Percentiles rank a stretch among this genome's conserved stretches.
phyloP scores from a whole-genome alignment of 2,329 filamentous ascomycete genomes.

The Botryotinia convoluta region DNA sequence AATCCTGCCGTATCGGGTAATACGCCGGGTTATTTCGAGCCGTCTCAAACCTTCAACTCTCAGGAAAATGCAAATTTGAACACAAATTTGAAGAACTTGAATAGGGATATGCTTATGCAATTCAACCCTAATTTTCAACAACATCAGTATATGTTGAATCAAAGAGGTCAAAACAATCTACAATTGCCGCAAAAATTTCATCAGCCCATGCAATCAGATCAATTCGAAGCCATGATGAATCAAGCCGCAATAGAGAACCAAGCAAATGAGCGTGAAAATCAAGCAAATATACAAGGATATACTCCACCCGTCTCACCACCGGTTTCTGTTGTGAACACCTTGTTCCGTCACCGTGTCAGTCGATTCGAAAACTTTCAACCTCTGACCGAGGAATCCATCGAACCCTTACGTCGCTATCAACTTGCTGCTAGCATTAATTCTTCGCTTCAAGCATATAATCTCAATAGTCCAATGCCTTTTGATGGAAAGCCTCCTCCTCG shows the following conservation, averaged over 20 bases:
- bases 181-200: not conserved
- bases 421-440: not conserved
- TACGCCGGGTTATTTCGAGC: not conserved
- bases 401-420: not conserved
- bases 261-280: not conserved
- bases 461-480: not conserved
- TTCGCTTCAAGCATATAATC: not conserved
- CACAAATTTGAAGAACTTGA: not conserved
- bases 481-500: not conserved
- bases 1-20: not conserved
- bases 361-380: not conserved
- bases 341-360: not conserved
- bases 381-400: not conserved
- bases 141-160: not conserved
- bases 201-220: not conserved
- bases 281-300: not conserved
- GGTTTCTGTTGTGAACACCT: not conserved
- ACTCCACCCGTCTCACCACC: not conserved
- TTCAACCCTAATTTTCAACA: not conserved
- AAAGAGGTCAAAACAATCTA: not conserved
- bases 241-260: not conserved
- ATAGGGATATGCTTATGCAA: not conserved
- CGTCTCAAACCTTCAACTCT: not conserved
- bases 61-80: not conserved
- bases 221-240: not conserved